Evolutionary conservation across 495 filamentous ascomycete species (phyloP).

Genomic region (Choiromyces venosus): DNA sequence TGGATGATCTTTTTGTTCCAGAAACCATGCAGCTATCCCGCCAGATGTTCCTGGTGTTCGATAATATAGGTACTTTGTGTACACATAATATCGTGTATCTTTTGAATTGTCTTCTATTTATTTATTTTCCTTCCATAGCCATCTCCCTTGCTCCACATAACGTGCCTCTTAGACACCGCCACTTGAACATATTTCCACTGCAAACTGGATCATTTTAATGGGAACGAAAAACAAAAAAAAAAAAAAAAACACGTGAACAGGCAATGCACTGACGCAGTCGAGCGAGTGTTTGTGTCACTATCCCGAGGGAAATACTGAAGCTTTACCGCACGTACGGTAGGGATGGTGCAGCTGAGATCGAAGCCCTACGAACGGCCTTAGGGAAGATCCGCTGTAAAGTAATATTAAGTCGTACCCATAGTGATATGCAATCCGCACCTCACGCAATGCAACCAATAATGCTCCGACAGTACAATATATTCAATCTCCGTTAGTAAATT

Average conservation of each 20-base stretch:
- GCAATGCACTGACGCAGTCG: neutral
- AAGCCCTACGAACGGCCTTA: neutral
- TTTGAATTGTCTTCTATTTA: neutral
- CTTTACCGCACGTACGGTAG: neutral
- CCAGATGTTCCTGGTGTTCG: constrained; percentile 6
- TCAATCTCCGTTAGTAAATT: neutral
- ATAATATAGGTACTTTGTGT: neutral
- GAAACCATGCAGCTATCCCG: constrained; percentile 30
- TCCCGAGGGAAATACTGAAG: neutral
- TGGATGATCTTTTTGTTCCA: constrained; percentile 21
- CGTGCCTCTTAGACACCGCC: neutral
- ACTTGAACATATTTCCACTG: neutral
- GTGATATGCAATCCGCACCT: neutral
- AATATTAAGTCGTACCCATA: neutral
- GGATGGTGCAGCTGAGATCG: neutral
- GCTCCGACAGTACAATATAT: neutral
- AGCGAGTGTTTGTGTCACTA: neutral
- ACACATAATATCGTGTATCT: neutral
- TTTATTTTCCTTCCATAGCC: neutral
- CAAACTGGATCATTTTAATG: neutral
- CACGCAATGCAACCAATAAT: neutral
- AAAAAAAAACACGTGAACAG: neutral
- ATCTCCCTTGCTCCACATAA: neutral
- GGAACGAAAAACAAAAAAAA: neutral
- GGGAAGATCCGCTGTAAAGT: neutral